A percentile compares a stretch with the other conserved stretches of the same genome.
Conservation (phyloP, 1,284 basidiomycete genomes). For the Ustilago tritici region DNA sequence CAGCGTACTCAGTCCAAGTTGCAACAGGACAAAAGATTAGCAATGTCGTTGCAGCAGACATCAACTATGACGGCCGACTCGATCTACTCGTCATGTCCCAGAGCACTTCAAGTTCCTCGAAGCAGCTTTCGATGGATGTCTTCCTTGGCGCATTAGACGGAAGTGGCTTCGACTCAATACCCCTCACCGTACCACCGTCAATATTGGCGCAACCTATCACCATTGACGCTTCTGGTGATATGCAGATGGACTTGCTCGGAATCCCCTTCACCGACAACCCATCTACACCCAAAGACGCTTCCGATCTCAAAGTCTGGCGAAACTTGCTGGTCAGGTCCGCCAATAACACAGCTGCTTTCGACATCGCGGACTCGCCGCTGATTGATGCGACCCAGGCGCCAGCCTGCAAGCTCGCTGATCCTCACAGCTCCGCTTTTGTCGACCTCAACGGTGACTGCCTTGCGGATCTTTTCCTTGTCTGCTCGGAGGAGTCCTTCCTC, state of each 20-base stretch:
- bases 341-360: slow-evolving; percentile 34
- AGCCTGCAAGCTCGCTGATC: slow-evolving; percentile 80
- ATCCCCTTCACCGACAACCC: slow-evolving; percentile 71
- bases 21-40: slow-evolving; percentile 58
- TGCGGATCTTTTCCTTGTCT: slow-evolving; percentile 91
- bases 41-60: slow-evolving; percentile 92
- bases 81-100: slow-evolving; percentile 85
- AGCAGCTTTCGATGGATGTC: slow-evolving; percentile 41
- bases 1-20: slow-evolving; percentile 67
- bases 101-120: slow-evolving; percentile 20
- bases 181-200: slow-evolving; percentile 76
- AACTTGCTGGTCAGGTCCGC: slow-evolving; percentile 34
- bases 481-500: slow-evolving; percentile 73
- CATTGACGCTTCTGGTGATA: slow-evolving; percentile 86
- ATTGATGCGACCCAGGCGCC: slow-evolving; percentile 37
- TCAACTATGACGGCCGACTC: slow-evolving; percentile 88
- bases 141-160: slow-evolving; percentile 45
- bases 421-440: slow-evolving; percentile 94
- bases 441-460: slow-evolving; percentile 97
- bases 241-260: slow-evolving; percentile 89
- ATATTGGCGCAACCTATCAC: slow-evolving; percentile 83
- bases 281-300: slow-evolving; percentile 19
- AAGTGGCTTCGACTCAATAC: slow-evolving; percentile 43
- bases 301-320: slow-evolving; percentile 58
- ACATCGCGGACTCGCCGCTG: slow-evolving; percentile 31